Percentiles rank a stretch among this genome's conserved stretches.
Conservation (phyloP, 164 flowering plant genomes). For the Annona squamosa region DNA sequence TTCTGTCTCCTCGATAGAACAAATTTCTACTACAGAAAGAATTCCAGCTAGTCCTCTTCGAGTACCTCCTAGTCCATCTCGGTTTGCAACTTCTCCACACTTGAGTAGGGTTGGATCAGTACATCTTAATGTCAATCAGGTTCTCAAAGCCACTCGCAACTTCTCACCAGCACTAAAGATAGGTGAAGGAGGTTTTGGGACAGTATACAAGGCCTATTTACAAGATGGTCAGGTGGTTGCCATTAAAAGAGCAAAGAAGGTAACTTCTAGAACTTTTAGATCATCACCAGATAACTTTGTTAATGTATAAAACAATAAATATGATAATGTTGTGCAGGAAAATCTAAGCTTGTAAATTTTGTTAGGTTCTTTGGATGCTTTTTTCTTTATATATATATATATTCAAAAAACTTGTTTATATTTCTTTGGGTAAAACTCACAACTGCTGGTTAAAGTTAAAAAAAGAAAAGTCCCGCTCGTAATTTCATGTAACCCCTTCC, state of each 20-base stretch:
- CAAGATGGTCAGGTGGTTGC: slow-evolving; percentile 80
- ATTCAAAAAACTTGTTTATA: too few species aligned
- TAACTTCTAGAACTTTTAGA: slow-evolving; percentile 11
- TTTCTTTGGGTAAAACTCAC: too few species aligned
- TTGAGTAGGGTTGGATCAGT: slow-evolving; percentile 58
- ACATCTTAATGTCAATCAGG: slow-evolving; percentile 64
- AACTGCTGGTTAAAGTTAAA: too few species aligned
- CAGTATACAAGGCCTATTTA: slow-evolving; percentile 74
- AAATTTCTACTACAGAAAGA: slow-evolving; percentile 40
- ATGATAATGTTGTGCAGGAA: too few species aligned
- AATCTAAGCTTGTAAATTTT: too few species aligned
- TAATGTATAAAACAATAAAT: too few species aligned
- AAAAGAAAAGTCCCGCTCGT: too few species aligned
- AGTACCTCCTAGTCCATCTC: slow-evolving; percentile 81
- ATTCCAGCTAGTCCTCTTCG: slow-evolving; percentile 33
- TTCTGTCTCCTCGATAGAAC: slow-evolving; percentile 47
- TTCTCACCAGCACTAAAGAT: slow-evolving; percentile 58
- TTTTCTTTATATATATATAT: too few species aligned
- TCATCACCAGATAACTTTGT: too few species aligned
- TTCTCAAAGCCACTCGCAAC: slow-evolving; percentile 62
- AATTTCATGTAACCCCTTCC: too few species aligned
- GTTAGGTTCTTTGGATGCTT: too few species aligned
- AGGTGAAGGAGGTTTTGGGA: slow-evolving; percentile 93
- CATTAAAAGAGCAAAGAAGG: slow-evolving; percentile 91
- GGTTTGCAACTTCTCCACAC: slow-evolving; percentile 62